Base-by-base conservation (phyloP, 2,329 filamentous ascomycete genomes). In the Pochonia chlamydosporia region DNA sequence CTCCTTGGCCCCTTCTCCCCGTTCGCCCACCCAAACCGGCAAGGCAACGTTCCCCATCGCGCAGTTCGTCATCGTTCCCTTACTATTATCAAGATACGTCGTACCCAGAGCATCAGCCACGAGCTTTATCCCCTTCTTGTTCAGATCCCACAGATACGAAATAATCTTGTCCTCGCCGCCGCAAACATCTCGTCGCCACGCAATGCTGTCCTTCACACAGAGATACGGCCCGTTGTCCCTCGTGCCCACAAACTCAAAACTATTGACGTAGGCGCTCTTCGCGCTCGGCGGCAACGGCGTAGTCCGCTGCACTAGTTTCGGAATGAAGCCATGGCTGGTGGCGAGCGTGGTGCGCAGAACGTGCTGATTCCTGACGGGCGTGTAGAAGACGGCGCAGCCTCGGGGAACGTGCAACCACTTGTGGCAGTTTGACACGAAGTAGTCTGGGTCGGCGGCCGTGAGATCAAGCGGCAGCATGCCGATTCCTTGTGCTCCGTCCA, bases 341-440 rank as follows among this genome's bases (percentile, higher is more conserved):
- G 89, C 87, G 25, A 95, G 64, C 0, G 88, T 84, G 2, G 83
- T 83, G 13, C 82, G 78, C 36, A 96, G 81, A 37, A 95, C 65
- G 42, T 73, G 69, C 63, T 96, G 92, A 63, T 95, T 90, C 20
- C 85, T 76, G 16, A 73, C 50, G 0, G 90, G 87, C 1, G 93
- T 87, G 65, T 95, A 86, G 54, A 96, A 79, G 4, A 93, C 71
- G 3, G 89, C 89, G 61, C 86, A 90, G 14, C 84, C 85, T 26
- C 91, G 82, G 1, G 91, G 92, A 1, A 81, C 79, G 59, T 81
- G 84, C 7, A 96, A 80, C 92, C 92, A 97, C 71, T 95, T 95
- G 71, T 95, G 88, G 56, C 83, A 88, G 63, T 96, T 96, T 47
- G 77, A 85, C 13, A 92, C 78, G 59, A 95, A 88, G 68, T 95